Evolutionary conservation across 2,329 filamentous ascomycete species (phyloP).

Genomic region (Diaporthe batatas): DNA sequence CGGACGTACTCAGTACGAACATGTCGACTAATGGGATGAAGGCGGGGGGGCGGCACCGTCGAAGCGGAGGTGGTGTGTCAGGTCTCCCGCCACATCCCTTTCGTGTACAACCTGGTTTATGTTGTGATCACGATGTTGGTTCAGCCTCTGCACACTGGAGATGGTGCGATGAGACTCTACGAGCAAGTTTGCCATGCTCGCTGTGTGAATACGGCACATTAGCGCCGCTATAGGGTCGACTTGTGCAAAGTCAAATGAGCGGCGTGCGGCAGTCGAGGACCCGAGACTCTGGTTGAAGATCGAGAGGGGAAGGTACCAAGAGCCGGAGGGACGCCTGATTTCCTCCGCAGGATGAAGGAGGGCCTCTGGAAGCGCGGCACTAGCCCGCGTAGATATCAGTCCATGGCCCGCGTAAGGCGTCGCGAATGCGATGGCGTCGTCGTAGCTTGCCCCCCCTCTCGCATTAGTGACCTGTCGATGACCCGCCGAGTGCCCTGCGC

Average conservation of each 20-base stretch:
- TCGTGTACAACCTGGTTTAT: background rate
- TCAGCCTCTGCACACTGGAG: constrained; percentile 10
- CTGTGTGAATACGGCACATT: constrained; percentile 25
- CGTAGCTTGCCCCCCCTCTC: constrained; percentile 19
- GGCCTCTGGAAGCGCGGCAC: constrained; percentile 21
- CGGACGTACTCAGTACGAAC: constrained; percentile 29
- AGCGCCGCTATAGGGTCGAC: background rate
- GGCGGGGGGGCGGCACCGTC: constrained; percentile 19
- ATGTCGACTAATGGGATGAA: constrained; percentile 26
- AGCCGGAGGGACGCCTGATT: constrained; percentile 3
- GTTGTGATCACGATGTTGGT: background rate
- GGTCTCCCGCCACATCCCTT: constrained; percentile 20
- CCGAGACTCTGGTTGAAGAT: constrained; percentile 38
- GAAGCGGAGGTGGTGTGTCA: constrained; percentile 25
- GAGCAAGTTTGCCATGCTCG: constrained; percentile 19
- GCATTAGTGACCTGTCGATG: constrained; percentile 23
- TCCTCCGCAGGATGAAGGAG: constrained; percentile 28
- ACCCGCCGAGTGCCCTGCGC: constrained; percentile 27
- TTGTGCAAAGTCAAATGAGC: background rate
- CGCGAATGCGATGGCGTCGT: constrained; percentile 34
- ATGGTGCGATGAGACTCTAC: constrained; percentile 11
- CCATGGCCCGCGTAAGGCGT: constrained; percentile 31
- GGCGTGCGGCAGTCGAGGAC: constrained; percentile 25
- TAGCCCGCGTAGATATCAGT: constrained; percentile 16
- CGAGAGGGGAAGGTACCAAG: constrained; percentile 37